A percentile compares a stretch with the other conserved stretches of the same genome.
Conservation (phyloP, 2,329 filamentous ascomycete genomes). For the Aspergillus sp. region DNA sequence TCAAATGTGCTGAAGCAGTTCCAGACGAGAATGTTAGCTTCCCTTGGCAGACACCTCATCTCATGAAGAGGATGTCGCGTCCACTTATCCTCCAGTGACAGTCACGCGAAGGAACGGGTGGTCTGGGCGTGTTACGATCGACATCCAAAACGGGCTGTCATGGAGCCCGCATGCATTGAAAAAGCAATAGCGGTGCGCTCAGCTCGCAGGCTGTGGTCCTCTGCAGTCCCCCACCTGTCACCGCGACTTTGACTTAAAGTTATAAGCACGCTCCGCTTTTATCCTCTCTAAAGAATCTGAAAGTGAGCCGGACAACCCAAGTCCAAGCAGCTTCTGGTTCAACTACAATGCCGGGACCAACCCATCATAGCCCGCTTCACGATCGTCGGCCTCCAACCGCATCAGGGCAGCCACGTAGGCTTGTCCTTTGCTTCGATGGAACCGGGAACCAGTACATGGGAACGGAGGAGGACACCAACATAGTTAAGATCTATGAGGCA, state of each 20-base stretch:
- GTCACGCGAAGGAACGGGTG: not conserved
- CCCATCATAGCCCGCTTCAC: not conserved
- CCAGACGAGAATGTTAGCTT: not conserved
- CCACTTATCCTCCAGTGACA: not conserved
- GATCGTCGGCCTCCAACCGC: not conserved
- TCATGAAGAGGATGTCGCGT: not conserved
- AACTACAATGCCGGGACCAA: not conserved
- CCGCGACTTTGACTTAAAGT: not conserved
- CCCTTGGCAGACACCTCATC: not conserved
- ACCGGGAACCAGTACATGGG: conserved; percentile 12
- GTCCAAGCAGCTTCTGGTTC: not conserved
- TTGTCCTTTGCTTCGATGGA: conserved; percentile 15
- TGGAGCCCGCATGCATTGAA: not conserved
- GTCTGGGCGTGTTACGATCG: conserved; percentile 1
- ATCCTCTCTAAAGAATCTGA: not conserved
- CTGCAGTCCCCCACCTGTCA: not conserved
- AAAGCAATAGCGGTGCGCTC: not conserved
- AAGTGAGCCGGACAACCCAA: too few species aligned
- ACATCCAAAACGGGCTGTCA: not conserved
- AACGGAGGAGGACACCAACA: conserved; percentile 12
- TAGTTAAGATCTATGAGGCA: conserved; percentile 14
- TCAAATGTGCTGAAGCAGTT: not conserved
- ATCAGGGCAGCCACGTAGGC: conserved; percentile 8
- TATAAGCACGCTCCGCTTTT: not conserved
- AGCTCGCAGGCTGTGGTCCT: not conserved